Conservation (phyloP, 1,284 basidiomycete species). For the Anthracocystis setariae region DNA sequence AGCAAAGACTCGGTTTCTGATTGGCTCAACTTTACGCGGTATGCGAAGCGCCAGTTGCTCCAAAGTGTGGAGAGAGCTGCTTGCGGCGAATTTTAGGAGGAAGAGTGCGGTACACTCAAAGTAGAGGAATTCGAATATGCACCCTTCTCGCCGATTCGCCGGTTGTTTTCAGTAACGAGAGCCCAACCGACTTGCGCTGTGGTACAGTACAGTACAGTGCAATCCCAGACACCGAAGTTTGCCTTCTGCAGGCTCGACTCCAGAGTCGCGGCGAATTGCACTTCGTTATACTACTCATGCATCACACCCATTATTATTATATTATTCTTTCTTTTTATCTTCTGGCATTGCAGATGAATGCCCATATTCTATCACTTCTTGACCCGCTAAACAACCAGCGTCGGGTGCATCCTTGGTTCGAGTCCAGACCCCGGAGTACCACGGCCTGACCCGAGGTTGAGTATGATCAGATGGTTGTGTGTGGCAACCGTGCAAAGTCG, state of each 20-base stretch:
- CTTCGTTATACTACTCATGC: too few relatives aligned
- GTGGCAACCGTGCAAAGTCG: neutral
- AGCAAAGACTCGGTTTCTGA: too few relatives aligned
- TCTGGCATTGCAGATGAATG: neutral
- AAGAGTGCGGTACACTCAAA: too few relatives aligned
- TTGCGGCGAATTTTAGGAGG: too few relatives aligned
- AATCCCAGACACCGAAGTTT: neutral
- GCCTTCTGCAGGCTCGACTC: neutral
- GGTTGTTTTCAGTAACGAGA: neutral
- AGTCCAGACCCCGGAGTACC: conserved; percentile 3
- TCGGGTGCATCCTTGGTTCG: too few relatives aligned
- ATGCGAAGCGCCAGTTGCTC: neutral
- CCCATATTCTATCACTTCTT: too few relatives aligned
- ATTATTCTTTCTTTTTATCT: neutral
- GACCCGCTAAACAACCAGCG: too few relatives aligned
- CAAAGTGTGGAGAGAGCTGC: conserved; percentile 4
- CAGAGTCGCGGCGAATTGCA: neutral
- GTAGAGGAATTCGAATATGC: conserved; percentile 3
- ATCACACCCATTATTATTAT: neutral
- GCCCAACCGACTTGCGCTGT: neutral
- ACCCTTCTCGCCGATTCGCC: conserved; percentile 3
- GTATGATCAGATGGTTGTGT: neutral
- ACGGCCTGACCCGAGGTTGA: neutral
- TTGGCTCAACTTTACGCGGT: too few relatives aligned
- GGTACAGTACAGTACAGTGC: neutral